Evolutionary conservation across 75 land plant genomes (phyloP).

Genomic region (Sequoiadendron giganteum): DNA sequence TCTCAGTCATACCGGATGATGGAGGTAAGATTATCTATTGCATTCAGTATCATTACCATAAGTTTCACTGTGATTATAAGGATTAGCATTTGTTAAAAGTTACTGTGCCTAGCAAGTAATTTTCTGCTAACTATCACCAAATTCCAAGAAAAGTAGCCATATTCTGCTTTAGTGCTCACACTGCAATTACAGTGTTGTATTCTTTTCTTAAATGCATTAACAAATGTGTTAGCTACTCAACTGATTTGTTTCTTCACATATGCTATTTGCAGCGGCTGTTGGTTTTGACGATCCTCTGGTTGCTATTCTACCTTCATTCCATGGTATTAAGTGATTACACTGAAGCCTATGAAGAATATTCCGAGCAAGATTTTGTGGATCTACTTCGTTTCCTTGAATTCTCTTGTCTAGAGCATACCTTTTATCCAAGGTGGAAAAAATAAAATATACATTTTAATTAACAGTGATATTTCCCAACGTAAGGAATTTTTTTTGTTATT

Average conservation of each 20-base stretch:
- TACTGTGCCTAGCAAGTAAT: neutral
- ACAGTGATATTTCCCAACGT: neutral
- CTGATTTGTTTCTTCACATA: conserved; percentile 1
- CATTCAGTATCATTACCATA: neutral
- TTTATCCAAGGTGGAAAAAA: neutral
- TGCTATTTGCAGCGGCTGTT: conserved; percentile 58
- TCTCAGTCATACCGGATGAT: conserved; percentile 64
- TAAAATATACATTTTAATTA: neutral
- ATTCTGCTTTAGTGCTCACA: neutral
- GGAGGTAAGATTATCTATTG: conserved; percentile 60
- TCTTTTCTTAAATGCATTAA: neutral
- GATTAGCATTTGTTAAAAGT: neutral
- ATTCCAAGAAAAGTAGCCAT: neutral
- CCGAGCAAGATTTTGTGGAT: neutral
- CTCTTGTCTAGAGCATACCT: neutral
- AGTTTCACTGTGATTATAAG: neutral
- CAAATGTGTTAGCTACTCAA: neutral
- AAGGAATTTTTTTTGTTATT: neutral
- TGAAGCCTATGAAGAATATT: neutral
- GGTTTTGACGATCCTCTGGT: conserved; percentile 90
- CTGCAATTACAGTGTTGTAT: neutral
- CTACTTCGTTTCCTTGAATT: neutral
- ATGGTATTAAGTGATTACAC: conserved; percentile 47
- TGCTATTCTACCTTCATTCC: conserved; percentile 77
- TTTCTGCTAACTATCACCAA: neutral